Evolutionary conservation across 148 eudicot genomes (phyloP).

Genomic region (Rhododendron ferrugineum): DNA sequence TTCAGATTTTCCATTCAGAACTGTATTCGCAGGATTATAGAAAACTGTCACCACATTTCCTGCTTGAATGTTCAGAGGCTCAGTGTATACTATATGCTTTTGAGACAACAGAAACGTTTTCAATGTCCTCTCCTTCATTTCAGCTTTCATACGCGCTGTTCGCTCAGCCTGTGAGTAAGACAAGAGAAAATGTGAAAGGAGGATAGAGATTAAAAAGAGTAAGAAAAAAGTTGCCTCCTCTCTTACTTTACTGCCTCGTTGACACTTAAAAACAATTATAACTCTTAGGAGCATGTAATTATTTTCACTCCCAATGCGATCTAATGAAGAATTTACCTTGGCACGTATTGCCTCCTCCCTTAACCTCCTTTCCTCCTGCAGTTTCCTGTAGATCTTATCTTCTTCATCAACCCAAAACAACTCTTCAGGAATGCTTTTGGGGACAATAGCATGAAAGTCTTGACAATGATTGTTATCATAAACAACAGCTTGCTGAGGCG

Average conservation of each 20-base stretch:
- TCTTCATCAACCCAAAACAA: slow-evolving; percentile 87
- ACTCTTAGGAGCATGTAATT: background rate
- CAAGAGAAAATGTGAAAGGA: background rate
- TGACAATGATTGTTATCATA: slow-evolving; percentile 77
- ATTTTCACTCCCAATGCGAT: background rate
- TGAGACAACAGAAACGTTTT: slow-evolving; percentile 86
- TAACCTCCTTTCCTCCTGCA: slow-evolving; percentile 68
- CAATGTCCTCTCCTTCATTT: slow-evolving; percentile 69
- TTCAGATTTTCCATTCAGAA: slow-evolving; percentile 83
- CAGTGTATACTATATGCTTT: slow-evolving; percentile 86
- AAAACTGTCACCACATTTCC: slow-evolving; percentile 71
- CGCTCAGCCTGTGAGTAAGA: slow-evolving; percentile 55
- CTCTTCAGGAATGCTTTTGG: slow-evolving; percentile 49
- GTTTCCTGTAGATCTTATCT: slow-evolving; percentile 51
- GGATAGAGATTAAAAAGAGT: background rate
- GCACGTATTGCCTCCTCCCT: slow-evolving; percentile 65
- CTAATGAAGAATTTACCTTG: slow-evolving; percentile 48
- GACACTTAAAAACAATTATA: background rate
- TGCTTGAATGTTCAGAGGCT: slow-evolving; percentile 82
- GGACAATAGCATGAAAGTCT: slow-evolving; percentile 86
- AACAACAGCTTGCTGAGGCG: slow-evolving; percentile 66
- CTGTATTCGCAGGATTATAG: slow-evolving; percentile 86
- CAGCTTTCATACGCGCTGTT: slow-evolving; percentile 74
- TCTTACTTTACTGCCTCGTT: background rate
- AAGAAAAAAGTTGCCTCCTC: background rate